Evolutionary conservation across 148 eudicot species (phyloP), one percentile per base, ranked within the genome.

Genomic region (Silene uniflora): DNA sequence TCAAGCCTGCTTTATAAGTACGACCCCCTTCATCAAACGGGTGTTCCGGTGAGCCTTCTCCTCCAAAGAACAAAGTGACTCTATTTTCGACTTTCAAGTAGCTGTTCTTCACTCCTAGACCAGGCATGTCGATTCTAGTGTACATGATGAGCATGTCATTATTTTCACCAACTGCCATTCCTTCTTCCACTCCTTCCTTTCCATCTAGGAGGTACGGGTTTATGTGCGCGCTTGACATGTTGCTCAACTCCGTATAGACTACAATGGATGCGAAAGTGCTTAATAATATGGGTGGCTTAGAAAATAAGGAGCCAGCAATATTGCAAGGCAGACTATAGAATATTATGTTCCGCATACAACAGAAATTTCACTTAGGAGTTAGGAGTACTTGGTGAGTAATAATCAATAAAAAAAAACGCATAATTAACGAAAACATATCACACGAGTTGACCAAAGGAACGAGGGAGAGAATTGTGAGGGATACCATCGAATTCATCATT

Each of bases 131-230:
- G 6, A 71, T 17, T 59, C 74, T 71, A 44, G 23, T 25, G 62
- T 54, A 71, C 27, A n/a, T n/a, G n/a, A 71, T 10, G 3, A 10
- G 74, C 11, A 14, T 44, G 8, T 16, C 23, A 8, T 18, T 6
- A 7, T 14, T 6, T 0, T 25, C 6, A 4, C 7, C 18, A 9
- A 55, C 35, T 14, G 5, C 10, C 19, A 5, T 52, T 10, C 13
- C 1, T 8, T 54, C 62, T 8, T 21, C 17, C 14, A 71, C 74
- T 24, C 74, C 74, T 71, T 13, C 10, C 39, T 13, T 23, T 11
- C 74, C 74, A 17, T 25, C 35, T 14, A 71, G 46, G 42, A 71
- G 42, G 17, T 47, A 70, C 23, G 73, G 73, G 60, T 70, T 70
- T 18, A 70, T 70, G 16, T 70, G 60, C 23, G 73, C 21, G 55